A percentile compares a stretch with the other conserved stretches of the same genome.
These are phyloP conservation scores for Tillandsia leiboldiana DNA, from an alignment of 176 grass and related monocot genomes.

Conservation along the genomic window DNA sequence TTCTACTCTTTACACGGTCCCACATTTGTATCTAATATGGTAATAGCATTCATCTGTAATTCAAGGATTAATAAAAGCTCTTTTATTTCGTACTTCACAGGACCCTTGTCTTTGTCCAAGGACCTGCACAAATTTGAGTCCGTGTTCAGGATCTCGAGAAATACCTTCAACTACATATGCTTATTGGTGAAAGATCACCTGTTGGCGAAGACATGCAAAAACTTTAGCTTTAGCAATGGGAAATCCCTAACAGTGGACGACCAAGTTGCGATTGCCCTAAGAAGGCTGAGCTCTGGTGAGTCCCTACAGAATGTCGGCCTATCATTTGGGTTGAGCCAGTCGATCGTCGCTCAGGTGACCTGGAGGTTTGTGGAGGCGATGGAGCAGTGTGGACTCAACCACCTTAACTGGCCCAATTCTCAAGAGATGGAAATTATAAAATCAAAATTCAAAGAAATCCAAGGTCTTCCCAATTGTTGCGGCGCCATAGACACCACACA, in stretches of 20 bases:
- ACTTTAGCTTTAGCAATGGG: slow-evolving; percentile 60
- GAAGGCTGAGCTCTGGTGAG: slow-evolving; percentile 73
- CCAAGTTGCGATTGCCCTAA: slow-evolving; percentile 73
- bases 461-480: slow-evolving; percentile 74
- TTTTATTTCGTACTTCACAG: slow-evolving; percentile 24
- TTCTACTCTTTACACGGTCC: no score
- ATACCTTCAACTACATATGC: slow-evolving; percentile 77
- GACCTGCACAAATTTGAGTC: slow-evolving; percentile 38
- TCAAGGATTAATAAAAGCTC: background rate
- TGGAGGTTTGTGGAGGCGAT: slow-evolving; percentile 87
- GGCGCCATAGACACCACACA: slow-evolving; percentile 77
- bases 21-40: background rate
- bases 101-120: slow-evolving; percentile 31
- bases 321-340: slow-evolving; percentile 76
- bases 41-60: background rate
- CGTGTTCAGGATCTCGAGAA: slow-evolving; percentile 71
- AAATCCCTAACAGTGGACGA: slow-evolving; percentile 48
- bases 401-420: slow-evolving; percentile 63
- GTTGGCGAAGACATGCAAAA: slow-evolving; percentile 38
- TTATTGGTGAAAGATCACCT: slow-evolving; percentile 41
- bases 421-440: slow-evolving; percentile 63
- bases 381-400: slow-evolving; percentile 44
- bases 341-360: slow-evolving; percentile 81
- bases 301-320: slow-evolving; percentile 56
- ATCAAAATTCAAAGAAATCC: slow-evolving; percentile 50